Percentiles rank a stretch among this genome's conserved stretches.
phyloP scores from a whole-genome alignment of 768 basidiomycete genomes.

The Rhizopogon vulgaris region DNA sequence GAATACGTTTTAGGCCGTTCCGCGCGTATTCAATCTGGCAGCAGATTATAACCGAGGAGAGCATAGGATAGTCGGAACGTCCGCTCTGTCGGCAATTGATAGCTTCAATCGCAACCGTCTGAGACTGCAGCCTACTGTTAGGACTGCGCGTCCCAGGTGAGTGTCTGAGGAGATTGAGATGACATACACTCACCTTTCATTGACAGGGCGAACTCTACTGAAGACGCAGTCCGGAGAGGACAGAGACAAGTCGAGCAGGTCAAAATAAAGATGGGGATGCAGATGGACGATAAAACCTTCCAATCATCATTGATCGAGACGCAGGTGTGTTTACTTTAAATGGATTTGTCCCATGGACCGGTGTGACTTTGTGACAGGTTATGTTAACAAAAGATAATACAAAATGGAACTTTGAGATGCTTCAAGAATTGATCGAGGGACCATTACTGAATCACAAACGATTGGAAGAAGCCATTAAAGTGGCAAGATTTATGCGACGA shows the following conservation, averaged over 20 bases:
- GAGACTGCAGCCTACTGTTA: constrained; percentile 56
- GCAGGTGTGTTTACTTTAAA: constrained; percentile 44
- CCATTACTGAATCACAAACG: constrained; percentile 87
- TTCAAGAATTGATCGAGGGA: constrained; percentile 88
- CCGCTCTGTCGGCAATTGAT: constrained; percentile 83
- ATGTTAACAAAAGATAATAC: constrained; percentile 82
- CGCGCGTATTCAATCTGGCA: constrained; percentile 80
- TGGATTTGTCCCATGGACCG: not conserved
- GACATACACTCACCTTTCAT: not conserved
- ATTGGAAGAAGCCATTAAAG: constrained; percentile 91
- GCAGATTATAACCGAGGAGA: constrained; percentile 73
- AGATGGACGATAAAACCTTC: constrained; percentile 94
- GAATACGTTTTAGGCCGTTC: constrained; percentile 55
- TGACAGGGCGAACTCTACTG: constrained; percentile 67
- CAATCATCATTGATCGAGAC: constrained; percentile 81
- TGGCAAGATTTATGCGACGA: constrained; percentile 81
- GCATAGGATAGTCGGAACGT: constrained; percentile 76
- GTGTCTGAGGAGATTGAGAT: constrained; percentile 6
- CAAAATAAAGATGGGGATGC: constrained; percentile 84
- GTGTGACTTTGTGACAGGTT: constrained; percentile 42
- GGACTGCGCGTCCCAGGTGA: constrained; percentile 61
- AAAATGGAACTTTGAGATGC: constrained; percentile 88
- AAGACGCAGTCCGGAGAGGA: constrained; percentile 81
- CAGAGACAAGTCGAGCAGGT: constrained; percentile 89
- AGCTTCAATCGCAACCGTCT: constrained; percentile 88